A percentile compares a stretch with the other conserved stretches of the same genome.
Conservation (phyloP, 495 filamentous ascomycete genomes). For the Podospora conica region DNA sequence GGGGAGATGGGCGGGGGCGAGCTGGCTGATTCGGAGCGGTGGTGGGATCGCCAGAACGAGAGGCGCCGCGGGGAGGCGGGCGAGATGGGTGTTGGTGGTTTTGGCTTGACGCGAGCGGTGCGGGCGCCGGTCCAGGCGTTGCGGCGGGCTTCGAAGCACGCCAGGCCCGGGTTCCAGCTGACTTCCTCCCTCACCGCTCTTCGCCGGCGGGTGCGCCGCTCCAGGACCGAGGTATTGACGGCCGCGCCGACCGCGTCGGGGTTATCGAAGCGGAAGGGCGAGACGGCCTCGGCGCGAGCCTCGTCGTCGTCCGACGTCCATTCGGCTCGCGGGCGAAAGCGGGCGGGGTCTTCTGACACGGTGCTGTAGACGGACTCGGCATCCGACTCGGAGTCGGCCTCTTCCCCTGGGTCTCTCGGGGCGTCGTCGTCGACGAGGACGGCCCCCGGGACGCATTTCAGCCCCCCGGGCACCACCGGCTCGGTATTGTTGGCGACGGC, state of each 20-base stretch:
- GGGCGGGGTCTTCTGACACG: constrained; percentile 38
- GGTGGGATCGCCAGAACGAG: constrained; percentile 23
- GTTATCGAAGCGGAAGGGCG: constrained; percentile 58
- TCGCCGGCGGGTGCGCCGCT: constrained; percentile 53
- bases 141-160: constrained; percentile 65
- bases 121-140: constrained; percentile 85
- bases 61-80: constrained; percentile 25
- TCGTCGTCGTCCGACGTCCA: constrained; percentile 43
- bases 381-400: constrained; percentile 35
- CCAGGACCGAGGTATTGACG: constrained; percentile 32
- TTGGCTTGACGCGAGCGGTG: constrained; percentile 37
- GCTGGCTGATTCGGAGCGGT: constrained; percentile 29
- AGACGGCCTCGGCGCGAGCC: constrained; percentile 14
- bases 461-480: not conserved
- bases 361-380: constrained; percentile 41
- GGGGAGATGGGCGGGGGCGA: constrained; percentile 17
- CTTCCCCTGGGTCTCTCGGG: constrained; percentile 23
- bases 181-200: constrained; percentile 65
- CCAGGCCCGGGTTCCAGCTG: constrained; percentile 75
- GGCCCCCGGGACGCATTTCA: not conserved
- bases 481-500: not conserved
- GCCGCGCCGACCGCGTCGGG: constrained; percentile 53
- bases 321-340: constrained; percentile 37
- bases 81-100: constrained; percentile 25
- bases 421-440: constrained; percentile 9